Evolutionary conservation across 192 early-diverging fungal species (phyloP).

Genomic region (Geranomyces variabilis): DNA sequence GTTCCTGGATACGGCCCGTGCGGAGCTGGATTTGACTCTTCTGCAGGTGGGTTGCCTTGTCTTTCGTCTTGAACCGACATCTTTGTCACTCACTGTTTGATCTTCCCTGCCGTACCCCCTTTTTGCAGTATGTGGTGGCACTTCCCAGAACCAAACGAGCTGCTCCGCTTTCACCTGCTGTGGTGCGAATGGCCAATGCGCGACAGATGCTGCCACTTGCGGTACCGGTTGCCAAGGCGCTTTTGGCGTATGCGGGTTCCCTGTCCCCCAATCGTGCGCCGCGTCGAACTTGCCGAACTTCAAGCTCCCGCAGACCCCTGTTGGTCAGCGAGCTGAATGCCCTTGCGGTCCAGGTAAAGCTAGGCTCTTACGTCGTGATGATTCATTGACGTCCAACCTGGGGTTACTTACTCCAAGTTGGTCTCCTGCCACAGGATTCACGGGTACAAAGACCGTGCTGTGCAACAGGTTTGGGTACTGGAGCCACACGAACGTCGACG

Average conservation of each 20-base stretch:
- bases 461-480: neutral
- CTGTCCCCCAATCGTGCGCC: conserved; percentile 6
- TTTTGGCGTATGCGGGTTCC: conserved; percentile 7
- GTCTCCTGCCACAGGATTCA: neutral
- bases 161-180: conserved; percentile 7
- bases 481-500: conserved; percentile 1
- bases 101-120: neutral
- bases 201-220: conserved; percentile 2
- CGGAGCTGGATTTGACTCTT: conserved; percentile 3
- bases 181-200: conserved; percentile 1
- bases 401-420: neutral
- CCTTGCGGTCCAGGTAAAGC: conserved; percentile 2
- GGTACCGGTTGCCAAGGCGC: neutral
- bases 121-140: neutral
- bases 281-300: neutral
- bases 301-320: conserved; percentile 6
- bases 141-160: neutral
- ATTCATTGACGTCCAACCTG: neutral
- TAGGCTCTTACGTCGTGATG: too few species aligned
- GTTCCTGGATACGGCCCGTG: conserved; percentile 4
- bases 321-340: neutral
- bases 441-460: conserved; percentile 1
- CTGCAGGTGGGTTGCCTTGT: neutral
- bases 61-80: too few species aligned
- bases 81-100: too few species aligned